These are phyloP conservation scores for Papiliotrema fonsecae DNA, from an alignment of 1,284 basidiomycete species.

Conservation along the genomic window DNA sequence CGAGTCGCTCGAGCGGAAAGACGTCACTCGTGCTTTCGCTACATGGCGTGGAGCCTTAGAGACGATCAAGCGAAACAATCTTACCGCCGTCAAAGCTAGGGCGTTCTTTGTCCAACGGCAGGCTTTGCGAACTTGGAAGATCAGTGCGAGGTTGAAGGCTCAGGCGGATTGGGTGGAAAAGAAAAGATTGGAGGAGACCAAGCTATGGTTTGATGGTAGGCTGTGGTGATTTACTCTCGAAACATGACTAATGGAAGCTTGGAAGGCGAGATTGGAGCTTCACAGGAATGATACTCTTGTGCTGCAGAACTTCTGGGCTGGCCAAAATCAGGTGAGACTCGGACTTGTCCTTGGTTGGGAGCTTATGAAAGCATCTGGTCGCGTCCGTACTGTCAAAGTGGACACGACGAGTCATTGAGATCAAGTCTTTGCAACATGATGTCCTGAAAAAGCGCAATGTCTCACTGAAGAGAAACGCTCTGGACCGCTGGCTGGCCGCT, in stretches of 20 bases:
- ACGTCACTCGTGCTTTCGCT: slow-evolving; percentile 9
- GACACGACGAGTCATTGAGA: slow-evolving; percentile 34
- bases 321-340: slow-evolving; percentile 13
- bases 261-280: neutral
- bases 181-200: slow-evolving; percentile 11
- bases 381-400: slow-evolving; percentile 18
- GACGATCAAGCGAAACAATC: slow-evolving; percentile 14
- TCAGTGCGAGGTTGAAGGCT: slow-evolving; percentile 9
- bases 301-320: slow-evolving; percentile 12
- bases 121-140: slow-evolving; percentile 28
- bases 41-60: slow-evolving; percentile 22
- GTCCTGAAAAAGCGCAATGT: slow-evolving; percentile 23
- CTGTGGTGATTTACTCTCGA: neutral
- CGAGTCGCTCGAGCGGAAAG: slow-evolving; percentile 11
- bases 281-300: slow-evolving; percentile 1
- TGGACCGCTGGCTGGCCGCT: slow-evolving; percentile 17
- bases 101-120: slow-evolving; percentile 34
- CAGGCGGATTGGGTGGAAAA: slow-evolving; percentile 16
- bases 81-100: slow-evolving; percentile 31
- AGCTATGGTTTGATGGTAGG: slow-evolving; percentile 18
- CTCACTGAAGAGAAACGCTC: slow-evolving; percentile 13
- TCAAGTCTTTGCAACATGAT: slow-evolving; percentile 39
- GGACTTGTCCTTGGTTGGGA: neutral
- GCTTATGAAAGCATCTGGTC: slow-evolving; percentile 10
- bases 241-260: neutral